Conservation (phyloP, 116 monocot genomes). For the Cymodocea nodosa region DNA sequence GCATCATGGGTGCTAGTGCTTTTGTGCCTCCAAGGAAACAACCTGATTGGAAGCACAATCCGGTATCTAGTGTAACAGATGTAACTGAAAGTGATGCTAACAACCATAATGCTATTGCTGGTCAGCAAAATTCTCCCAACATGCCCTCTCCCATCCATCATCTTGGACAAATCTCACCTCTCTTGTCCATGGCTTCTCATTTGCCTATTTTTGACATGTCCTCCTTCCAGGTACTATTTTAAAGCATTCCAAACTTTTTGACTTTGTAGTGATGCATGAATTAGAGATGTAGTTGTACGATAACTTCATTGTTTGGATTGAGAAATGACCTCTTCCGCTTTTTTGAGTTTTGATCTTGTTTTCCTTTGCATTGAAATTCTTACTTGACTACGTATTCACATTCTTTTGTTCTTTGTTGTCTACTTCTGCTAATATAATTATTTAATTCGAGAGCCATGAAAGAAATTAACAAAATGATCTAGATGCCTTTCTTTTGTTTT, state of each 20-base stretch:
- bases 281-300: too few species aligned
- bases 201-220: slow-evolving; percentile 68
- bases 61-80: slow-evolving; percentile 21
- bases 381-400: too few species aligned
- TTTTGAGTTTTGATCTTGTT: too few species aligned
- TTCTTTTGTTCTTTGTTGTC: too few species aligned
- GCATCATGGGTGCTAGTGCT: slow-evolving; percentile 70
- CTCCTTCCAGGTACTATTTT: slow-evolving; percentile 65
- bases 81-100: slow-evolving; percentile 32
- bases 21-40: slow-evolving; percentile 84
- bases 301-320: too few species aligned
- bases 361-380: too few species aligned
- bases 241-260: background rate
- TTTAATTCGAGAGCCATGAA: too few species aligned
- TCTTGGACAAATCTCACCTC: slow-evolving; percentile 53
- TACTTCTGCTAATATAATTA: too few species aligned
- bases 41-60: slow-evolving; percentile 85
- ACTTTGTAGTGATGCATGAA: too few species aligned
- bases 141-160: slow-evolving; percentile 50
- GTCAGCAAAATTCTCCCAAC: slow-evolving; percentile 24
- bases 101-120: slow-evolving; percentile 31
- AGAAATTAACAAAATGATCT: too few species aligned
- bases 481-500: too few species aligned
- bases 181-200: slow-evolving; percentile 68
- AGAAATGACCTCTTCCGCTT: too few species aligned